Percentiles rank a stretch among this genome's conserved stretches.
Conservation (phyloP, 768 basidiomycete species). For the Tylopilus balloui region DNA sequence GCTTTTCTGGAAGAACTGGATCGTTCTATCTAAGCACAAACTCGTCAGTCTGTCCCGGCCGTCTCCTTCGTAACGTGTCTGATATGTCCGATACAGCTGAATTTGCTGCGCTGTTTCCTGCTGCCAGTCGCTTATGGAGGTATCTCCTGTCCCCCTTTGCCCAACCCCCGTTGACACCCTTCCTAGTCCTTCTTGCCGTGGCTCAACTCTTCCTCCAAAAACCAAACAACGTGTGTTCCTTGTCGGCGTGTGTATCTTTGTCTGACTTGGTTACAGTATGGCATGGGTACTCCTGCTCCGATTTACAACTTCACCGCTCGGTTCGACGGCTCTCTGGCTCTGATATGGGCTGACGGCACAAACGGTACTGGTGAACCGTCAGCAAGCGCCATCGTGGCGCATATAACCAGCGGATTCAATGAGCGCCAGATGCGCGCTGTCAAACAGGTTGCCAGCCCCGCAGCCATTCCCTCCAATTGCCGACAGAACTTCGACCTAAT, state of each 20-base stretch:
- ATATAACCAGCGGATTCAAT: conserved; percentile 51
- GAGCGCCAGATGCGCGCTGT: conserved; percentile 45
- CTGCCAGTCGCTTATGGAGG: conserved; percentile 59
- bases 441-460: conserved; percentile 41
- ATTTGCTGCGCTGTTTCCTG: conserved; percentile 57
- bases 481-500: conserved; percentile 70
- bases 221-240: conserved; percentile 50
- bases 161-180: background rate
- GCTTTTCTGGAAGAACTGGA: conserved; percentile 72
- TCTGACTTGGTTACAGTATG: conserved; percentile 41
- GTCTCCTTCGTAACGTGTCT: background rate
- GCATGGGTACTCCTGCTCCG: conserved; percentile 53
- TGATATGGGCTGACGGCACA: conserved; percentile 70
- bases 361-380: conserved; percentile 51
- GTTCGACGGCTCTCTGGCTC: conserved; percentile 48
- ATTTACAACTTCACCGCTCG: conserved; percentile 43
- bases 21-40: conserved; percentile 61
- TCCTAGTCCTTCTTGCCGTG: conserved; percentile 51
- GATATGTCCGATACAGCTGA: conserved; percentile 40
- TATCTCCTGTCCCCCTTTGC: background rate
- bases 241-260: background rate
- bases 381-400: conserved; percentile 55
- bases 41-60: conserved; percentile 40
- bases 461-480: conserved; percentile 53
- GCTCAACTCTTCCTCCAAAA: conserved; percentile 58